phyloP scores from a whole-genome alignment of 192 early-diverging fungal species.

The Helicostylum pulchrum region DNA sequence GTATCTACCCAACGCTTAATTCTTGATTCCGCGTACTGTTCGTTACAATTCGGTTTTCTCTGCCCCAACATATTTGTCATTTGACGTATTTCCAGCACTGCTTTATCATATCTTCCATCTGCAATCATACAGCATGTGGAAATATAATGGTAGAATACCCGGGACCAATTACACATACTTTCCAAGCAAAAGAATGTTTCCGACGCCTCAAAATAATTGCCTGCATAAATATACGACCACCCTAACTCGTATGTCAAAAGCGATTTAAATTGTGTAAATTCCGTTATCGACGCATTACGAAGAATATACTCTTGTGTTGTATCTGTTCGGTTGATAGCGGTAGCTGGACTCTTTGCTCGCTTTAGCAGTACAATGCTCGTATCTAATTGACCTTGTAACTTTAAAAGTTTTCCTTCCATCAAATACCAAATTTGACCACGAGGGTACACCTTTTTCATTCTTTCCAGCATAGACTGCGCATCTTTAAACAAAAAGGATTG shows the following conservation, averaged over 20 bases:
- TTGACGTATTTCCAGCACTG: conserved; percentile 29
- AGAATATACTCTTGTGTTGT: not conserved
- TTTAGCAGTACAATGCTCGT: conserved; percentile 19
- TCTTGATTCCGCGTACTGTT: conserved; percentile 25
- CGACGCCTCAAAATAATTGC: conserved; percentile 38
- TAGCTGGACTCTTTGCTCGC: conserved; percentile 2
- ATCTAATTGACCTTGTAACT: conserved; percentile 19
- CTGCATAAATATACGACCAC: conserved; percentile 32
- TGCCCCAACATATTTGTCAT: conserved; percentile 19
- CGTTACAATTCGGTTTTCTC: conserved; percentile 12
- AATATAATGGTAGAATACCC: conserved; percentile 40
- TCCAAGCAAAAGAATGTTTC: conserved; percentile 39
- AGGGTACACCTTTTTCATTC: conserved; percentile 21
- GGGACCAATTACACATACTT: conserved; percentile 34
- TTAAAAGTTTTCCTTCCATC: conserved; percentile 26
- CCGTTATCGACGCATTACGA: conserved; percentile 13
- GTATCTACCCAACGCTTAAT: conserved; percentile 11
- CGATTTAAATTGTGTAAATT: conserved; percentile 24
- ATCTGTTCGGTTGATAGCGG: not conserved
- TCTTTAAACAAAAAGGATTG: conserved; percentile 16
- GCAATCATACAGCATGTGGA: conserved; percentile 37
- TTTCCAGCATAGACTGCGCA: conserved; percentile 19
- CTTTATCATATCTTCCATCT: conserved; percentile 31
- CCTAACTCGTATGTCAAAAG: conserved; percentile 33
- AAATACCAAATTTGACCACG: conserved; percentile 28